These are phyloP conservation scores for Pseudogymnoascus sp. DNA, from an alignment of 2,329 filamentous ascomycete species.

Conservation along the genomic window DNA sequence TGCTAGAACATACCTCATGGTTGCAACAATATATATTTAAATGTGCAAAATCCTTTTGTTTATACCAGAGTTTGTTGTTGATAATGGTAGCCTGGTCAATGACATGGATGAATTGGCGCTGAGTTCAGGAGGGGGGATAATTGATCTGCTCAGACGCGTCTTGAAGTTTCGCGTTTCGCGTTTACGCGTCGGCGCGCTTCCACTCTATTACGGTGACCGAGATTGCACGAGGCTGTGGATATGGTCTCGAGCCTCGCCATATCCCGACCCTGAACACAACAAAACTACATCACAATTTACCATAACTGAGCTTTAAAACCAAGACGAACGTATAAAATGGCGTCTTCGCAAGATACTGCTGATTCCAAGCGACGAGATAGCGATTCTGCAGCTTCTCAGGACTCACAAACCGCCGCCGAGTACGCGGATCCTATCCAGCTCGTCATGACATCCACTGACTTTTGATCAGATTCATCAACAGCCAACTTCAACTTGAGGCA, in stretches of 20 bases:
- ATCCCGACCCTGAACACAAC: neutral
- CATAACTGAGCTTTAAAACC: neutral
- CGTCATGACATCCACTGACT: constrained; percentile 12
- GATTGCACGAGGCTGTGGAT: constrained; percentile 5
- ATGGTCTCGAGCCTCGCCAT: constrained; percentile 1
- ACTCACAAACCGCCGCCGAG: constrained; percentile 46
- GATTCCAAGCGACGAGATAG: constrained; percentile 5
- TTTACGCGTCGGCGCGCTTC: constrained; percentile 2
- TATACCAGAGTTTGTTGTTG: constrained; percentile 1
- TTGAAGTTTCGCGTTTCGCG: constrained; percentile 7
- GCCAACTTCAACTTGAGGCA: constrained; percentile 83
- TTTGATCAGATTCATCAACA: constrained; percentile 67
- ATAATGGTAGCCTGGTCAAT: constrained; percentile 8
- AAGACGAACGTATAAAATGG: neutral
- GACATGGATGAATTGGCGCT: constrained; percentile 5
- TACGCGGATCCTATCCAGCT: constrained; percentile 21
- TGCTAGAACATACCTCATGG: constrained; percentile 30
- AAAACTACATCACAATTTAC: neutral
- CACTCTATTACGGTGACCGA: constrained; percentile 11
- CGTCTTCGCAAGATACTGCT: neutral
- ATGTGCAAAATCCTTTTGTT: neutral
- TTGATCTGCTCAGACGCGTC: constrained; percentile 7
- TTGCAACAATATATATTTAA: neutral
- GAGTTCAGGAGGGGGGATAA: constrained; percentile 7
- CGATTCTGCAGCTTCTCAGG: constrained; percentile 34